Evolutionary conservation across 495 filamentous ascomycete genomes (phyloP).

Genomic region (Talaromyces stipitatus): DNA sequence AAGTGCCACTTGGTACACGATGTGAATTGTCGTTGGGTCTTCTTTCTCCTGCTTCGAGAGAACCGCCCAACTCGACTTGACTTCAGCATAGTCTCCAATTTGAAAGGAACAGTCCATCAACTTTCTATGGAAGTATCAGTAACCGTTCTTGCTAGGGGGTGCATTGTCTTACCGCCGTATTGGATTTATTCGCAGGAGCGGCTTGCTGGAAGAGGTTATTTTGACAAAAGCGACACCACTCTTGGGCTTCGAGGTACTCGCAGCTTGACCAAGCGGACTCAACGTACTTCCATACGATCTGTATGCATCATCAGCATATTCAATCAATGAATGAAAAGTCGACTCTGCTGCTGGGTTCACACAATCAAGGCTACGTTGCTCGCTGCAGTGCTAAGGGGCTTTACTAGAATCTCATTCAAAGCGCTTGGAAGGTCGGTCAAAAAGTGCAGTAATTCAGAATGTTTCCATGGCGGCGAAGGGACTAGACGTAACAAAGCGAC

Average conservation of each 20-base stretch:
- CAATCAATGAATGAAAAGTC: neutral
- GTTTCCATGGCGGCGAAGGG: slow-evolving; percentile 21
- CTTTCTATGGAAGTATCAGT: slow-evolving; percentile 11
- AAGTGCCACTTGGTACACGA: neutral
- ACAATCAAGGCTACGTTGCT: slow-evolving; percentile 68
- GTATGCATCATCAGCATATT: slow-evolving; percentile 13
- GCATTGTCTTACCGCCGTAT: slow-evolving; percentile 52
- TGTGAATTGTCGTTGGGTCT: neutral
- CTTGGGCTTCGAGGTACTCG: slow-evolving; percentile 46
- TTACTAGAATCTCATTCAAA: slow-evolving; percentile 22
- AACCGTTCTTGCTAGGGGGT: neutral
- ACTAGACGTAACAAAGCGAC: slow-evolving; percentile 55
- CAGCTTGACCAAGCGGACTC: slow-evolving; percentile 47
- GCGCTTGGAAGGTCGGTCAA: slow-evolving; percentile 31
- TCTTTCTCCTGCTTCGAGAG: neutral
- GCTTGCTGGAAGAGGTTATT: slow-evolving; percentile 57
- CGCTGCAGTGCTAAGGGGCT: slow-evolving; percentile 42
- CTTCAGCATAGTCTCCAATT: neutral
- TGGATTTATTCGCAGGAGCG: slow-evolving; percentile 54
- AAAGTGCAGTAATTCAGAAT: slow-evolving; percentile 13
- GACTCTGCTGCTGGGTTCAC: slow-evolving; percentile 13
- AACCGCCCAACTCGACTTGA: neutral
- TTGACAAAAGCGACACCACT: slow-evolving; percentile 67
- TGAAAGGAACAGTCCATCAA: neutral
- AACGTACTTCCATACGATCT: slow-evolving; percentile 74